Evolutionary conservation across 2,329 filamentous ascomycete species (phyloP), one percentile per base, ranked within the genome.

Genomic region (Boeremia lycopersici): DNA sequence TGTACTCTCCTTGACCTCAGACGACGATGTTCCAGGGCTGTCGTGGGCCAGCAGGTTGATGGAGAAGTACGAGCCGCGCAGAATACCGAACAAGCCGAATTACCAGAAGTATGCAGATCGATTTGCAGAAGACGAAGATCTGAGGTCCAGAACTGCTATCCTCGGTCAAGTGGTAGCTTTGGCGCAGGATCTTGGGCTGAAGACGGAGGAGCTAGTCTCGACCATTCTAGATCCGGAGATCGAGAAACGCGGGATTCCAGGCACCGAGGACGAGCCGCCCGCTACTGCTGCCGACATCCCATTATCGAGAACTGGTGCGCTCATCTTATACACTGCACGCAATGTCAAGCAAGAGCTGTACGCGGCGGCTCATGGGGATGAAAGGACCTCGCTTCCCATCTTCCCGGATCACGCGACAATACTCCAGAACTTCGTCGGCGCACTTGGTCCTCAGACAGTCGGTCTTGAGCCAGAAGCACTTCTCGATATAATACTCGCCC

Each of bases 81-180:
- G 81, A 65, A 79, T 86, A 19, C 65, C 65, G 13, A 64, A 64
- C 39, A 81, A 92, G 6, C 82, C 85, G 0, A 82, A 84, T 2
- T 84, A 82, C 53, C 79, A 78, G 61, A 90, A 86, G 2, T 80
- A 86, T 62, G 81, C 84, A 42, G 82, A 86, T 60, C 81, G 82
- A 4, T 93, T 89, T 64, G 84, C 85, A 39, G 81, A 87, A 36
- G 82, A 89, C 12, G 81, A 86, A 35, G 76, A 81, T 35, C 74
- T 91, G 29, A 81, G 85, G 54, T 82, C 82, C 13, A 81, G 84
- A 53, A 85, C 90, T 57, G 82, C 84, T 6, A 82, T 89, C 41
- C 81, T 90, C n/a, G 89, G 89, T 0, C 87, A 92, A 67, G 76
- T 93, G 23, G 86, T 87, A 78, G 85, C 87, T 15, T 78, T 91